Conservation (phyloP, 2,329 filamentous ascomycete species). For the Spiromastix sp. region DNA sequence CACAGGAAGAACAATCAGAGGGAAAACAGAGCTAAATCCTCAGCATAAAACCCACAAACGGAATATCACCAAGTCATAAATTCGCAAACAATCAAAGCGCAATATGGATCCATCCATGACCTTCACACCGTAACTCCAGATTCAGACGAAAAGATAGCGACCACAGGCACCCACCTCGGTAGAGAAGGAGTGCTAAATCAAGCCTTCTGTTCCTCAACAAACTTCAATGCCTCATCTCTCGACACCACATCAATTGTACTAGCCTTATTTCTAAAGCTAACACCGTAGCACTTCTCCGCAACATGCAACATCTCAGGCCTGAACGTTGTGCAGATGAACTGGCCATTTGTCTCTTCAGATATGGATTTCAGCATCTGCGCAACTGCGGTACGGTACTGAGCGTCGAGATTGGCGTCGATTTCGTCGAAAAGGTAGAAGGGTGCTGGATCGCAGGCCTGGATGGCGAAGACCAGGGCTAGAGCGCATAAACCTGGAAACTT, state of each 20-base stretch:
- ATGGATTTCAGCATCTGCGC: slow-evolving; percentile 78
- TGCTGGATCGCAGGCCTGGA: slow-evolving; percentile 92
- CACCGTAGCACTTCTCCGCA: slow-evolving; percentile 95
- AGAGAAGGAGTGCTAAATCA: too few species aligned
- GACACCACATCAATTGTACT: slow-evolving; percentile 86
- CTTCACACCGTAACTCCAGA: too few species aligned
- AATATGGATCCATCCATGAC: too few species aligned
- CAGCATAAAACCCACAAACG: too few species aligned
- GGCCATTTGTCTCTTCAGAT: slow-evolving; percentile 48
- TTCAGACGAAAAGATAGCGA: too few species aligned
- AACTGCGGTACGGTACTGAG: slow-evolving; percentile 93
- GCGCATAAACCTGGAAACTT: slow-evolving; percentile 65
- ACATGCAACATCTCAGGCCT: slow-evolving; percentile 90
- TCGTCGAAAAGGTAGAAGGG: slow-evolving; percentile 99
- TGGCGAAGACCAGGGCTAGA: slow-evolving; percentile 96
- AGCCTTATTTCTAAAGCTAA: slow-evolving; percentile 84
- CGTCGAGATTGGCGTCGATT: slow-evolving; percentile 95
- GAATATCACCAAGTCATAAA: too few species aligned
- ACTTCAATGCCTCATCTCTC: slow-evolving; percentile 77
- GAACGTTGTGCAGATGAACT: slow-evolving; percentile 99
- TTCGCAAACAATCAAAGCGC: too few species aligned
- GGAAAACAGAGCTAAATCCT: too few species aligned
- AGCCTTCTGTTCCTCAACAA: slow-evolving; percentile 74
- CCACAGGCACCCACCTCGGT: too few species aligned
- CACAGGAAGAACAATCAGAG: too few species aligned